Evolutionary conservation across 352 stramenopile genomes (phyloP).

Genomic region (Globisporangium middletonii): DNA sequence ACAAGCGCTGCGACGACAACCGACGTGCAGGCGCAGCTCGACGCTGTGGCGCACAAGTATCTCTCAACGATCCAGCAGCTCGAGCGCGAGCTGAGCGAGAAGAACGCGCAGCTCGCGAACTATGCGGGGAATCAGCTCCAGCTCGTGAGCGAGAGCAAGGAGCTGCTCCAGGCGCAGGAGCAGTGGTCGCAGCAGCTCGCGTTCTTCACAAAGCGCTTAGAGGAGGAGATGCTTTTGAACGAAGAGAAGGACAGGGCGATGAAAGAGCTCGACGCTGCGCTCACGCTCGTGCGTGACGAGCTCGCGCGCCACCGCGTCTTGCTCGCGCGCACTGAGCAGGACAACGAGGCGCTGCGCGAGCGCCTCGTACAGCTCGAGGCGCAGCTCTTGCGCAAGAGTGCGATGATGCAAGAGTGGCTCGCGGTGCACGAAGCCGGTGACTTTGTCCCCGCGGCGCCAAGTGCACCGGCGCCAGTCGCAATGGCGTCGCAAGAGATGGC

Average conservation of each 20-base stretch:
- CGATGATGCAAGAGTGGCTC: too few relatives aligned
- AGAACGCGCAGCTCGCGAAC: conserved; percentile 47
- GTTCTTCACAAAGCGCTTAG: conserved; percentile 46
- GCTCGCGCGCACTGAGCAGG: conserved; percentile 44
- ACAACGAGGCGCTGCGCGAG: conserved; percentile 29
- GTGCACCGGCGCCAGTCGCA: neutral
- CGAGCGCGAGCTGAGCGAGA: conserved; percentile 61
- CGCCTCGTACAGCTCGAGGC: conserved; percentile 43
- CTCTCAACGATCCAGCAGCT: conserved; percentile 58
- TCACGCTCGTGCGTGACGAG: conserved; percentile 47
- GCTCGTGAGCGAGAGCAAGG: conserved; percentile 69
- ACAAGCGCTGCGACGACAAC: neutral
- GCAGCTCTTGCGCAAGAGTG: conserved; percentile 23
- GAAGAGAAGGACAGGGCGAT: conserved; percentile 66
- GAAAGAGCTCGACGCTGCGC: conserved; percentile 48
- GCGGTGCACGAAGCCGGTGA: conserved; percentile 27
- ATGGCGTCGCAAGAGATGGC: conserved; percentile 41
- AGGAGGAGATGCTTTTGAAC: conserved; percentile 58
- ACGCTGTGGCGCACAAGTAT: conserved; percentile 36
- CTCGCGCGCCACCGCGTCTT: conserved; percentile 45
- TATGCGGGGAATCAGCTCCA: conserved; percentile 55
- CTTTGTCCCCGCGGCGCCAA: conserved; percentile 17
- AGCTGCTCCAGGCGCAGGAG: conserved; percentile 56
- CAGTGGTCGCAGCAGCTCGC: conserved; percentile 50
- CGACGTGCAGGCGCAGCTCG: conserved; percentile 17